Evolutionary conservation across 805 yeast genomes (phyloP).

Genomic region (Candida koratica): DNA sequence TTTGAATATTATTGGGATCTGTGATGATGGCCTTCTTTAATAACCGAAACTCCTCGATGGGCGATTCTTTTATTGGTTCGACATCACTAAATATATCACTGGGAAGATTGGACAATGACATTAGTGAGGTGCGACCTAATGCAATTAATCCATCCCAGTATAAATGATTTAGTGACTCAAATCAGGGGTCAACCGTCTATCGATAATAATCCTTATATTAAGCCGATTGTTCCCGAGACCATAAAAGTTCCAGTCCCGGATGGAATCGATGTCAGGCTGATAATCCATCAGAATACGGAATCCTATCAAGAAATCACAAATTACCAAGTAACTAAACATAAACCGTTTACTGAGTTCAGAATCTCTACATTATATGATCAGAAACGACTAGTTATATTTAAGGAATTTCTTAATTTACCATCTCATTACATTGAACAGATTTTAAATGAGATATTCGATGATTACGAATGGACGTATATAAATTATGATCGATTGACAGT

Average conservation of each 20-base stretch:
- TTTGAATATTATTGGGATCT: slow-evolving; percentile 29
- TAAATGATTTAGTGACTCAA: not conserved
- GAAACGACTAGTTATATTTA: slow-evolving; percentile 29
- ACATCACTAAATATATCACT: slow-evolving; percentile 9
- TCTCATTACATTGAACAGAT: slow-evolving; percentile 30
- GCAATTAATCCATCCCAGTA: slow-evolving; percentile 5
- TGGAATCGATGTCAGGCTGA: slow-evolving; percentile 15
- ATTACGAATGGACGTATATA: slow-evolving; percentile 6
- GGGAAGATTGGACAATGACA: slow-evolving; percentile 2
- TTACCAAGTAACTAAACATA: slow-evolving; percentile 1
- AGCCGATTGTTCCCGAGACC: slow-evolving; percentile 8
- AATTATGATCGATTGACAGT: slow-evolving; percentile 7
- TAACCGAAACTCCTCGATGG: slow-evolving; percentile 12
- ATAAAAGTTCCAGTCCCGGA: slow-evolving; percentile 17
- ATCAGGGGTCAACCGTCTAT: no score
- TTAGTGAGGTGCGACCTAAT: not conserved
- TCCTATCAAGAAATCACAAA: slow-evolving; percentile 9
- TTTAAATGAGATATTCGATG: slow-evolving; percentile 19
- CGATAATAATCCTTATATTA: slow-evolving; percentile 3
- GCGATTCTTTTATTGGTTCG: slow-evolving; percentile 1
- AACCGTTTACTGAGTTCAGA: slow-evolving; percentile 3
- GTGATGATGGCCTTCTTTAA: slow-evolving; percentile 10
- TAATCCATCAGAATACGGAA: slow-evolving; percentile 15
- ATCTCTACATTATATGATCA: slow-evolving; percentile 17
- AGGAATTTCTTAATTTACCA: slow-evolving; percentile 31